Conservation (phyloP, 2,329 filamentous ascomycete genomes). For the Colletotrichum shisoi region DNA sequence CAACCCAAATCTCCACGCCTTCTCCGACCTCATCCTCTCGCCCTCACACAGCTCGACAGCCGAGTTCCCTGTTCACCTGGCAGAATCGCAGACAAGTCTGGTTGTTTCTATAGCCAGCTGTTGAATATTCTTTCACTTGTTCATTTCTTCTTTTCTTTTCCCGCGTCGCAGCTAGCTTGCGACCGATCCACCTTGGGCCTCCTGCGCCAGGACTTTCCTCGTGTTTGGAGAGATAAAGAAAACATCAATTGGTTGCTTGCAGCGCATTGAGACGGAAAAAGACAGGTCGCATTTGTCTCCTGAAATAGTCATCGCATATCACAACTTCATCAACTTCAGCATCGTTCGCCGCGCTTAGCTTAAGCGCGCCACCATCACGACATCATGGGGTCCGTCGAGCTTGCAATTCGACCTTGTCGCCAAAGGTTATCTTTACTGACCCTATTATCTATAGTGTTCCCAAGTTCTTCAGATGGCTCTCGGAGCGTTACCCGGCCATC, state of each 20-base stretch:
- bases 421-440: constrained; percentile 24
- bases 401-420: constrained; percentile 1
- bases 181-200: constrained; percentile 30
- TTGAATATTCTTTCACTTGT: constrained; percentile 38
- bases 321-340: constrained; percentile 13
- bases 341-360: constrained; percentile 25
- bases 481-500: constrained; percentile 97
- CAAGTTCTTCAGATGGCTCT: constrained; percentile 99
- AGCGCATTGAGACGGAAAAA: constrained; percentile 16
- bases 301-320: constrained; percentile 1
- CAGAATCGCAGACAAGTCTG: constrained; percentile 34
- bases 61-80: constrained; percentile 41
- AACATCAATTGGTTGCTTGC: constrained; percentile 12
- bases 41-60: constrained; percentile 41
- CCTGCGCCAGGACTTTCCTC: constrained; percentile 32
- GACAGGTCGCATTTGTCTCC: constrained; percentile 1
- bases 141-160: constrained; percentile 34
- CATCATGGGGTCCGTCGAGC: constrained; percentile 46
- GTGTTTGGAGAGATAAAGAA: constrained; percentile 26
- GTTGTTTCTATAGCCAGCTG: constrained; percentile 19
- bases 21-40: constrained; percentile 24
- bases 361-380: constrained; percentile 30
- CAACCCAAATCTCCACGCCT: constrained; percentile 21
- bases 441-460: constrained; percentile 62
- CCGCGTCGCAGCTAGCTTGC: constrained; percentile 34